Conservation (phyloP, 2,329 filamentous ascomycete genomes). For the Zasmidium angulare region DNA sequence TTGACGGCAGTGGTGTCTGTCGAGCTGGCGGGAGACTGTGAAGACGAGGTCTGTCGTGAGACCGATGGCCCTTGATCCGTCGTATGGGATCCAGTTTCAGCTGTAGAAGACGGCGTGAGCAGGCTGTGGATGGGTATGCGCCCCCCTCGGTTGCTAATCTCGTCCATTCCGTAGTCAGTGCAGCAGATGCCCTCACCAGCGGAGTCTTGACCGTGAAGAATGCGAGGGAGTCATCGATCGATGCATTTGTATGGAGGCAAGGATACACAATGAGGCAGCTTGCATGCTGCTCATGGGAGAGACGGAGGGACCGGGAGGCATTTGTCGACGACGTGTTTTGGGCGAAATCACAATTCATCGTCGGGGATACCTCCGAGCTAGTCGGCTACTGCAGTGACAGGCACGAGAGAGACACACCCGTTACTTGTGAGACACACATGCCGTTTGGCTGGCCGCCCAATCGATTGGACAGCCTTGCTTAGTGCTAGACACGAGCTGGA, state of each 20-base stretch:
- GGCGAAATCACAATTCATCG: too few relatives aligned
- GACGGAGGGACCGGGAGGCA: too few relatives aligned
- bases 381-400: too few relatives aligned
- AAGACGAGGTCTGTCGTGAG: not conserved
- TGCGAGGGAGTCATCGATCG: not conserved
- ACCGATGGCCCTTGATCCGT: not conserved
- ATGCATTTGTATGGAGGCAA: not conserved
- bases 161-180: too few relatives aligned
- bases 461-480: too few relatives aligned
- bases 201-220: not conserved
- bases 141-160: not conserved
- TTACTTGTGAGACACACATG: too few relatives aligned
- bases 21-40: not conserved
- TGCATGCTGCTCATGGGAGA: not conserved
- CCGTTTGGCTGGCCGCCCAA: too few relatives aligned
- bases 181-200: not conserved
- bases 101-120: not conserved
- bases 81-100: not conserved
- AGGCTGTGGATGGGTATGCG: constrained; percentile 4
- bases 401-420: too few relatives aligned
- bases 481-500: too few relatives aligned
- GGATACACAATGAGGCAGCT: not conserved
- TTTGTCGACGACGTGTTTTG: too few relatives aligned
- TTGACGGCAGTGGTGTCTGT: not conserved
- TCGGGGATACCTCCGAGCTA: too few relatives aligned